Percentiles rank a stretch among this genome's conserved stretches.
Evolutionary conservation across 441 rosid species (phyloP).

Genomic region (Populus trichocarpa): DNA sequence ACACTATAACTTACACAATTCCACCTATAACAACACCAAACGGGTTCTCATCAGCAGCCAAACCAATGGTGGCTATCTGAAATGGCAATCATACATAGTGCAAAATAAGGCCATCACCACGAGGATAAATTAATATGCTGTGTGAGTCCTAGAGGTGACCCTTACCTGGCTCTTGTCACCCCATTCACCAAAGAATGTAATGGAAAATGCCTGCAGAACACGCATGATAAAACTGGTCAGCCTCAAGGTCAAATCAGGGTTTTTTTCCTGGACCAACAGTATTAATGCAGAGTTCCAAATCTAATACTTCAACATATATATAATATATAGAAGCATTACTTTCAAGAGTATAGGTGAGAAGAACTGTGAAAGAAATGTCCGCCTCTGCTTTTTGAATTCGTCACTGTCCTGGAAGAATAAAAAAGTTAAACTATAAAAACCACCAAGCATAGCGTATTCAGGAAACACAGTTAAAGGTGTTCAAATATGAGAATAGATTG

Average conservation of each 20-base stretch:
- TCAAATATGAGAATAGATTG: neutral
- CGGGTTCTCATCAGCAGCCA: constrained; percentile 95
- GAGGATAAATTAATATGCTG: constrained; percentile 5
- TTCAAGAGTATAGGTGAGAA: constrained; percentile 89
- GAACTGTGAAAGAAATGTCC: constrained; percentile 69
- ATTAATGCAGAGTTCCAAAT: constrained; percentile 2
- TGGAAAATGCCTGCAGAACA: constrained; percentile 80
- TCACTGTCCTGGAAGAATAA: constrained; percentile 50
- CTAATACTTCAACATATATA: neutral
- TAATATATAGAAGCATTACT: constrained; percentile 39
- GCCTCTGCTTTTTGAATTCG: constrained; percentile 65
- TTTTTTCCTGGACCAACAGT: neutral
- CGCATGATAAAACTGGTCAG: constrained; percentile 12
- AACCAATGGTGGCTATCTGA: constrained; percentile 92
- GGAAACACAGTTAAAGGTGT: neutral
- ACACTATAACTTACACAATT: constrained; percentile 49
- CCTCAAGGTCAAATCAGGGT: constrained; percentile 24
- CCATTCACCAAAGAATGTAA: constrained; percentile 67
- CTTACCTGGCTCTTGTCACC: constrained; percentile 44
- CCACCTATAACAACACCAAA: constrained; percentile 92
- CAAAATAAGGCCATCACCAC: constrained; percentile 4
- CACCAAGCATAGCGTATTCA: neutral
- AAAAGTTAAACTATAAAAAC: constrained; percentile 5
- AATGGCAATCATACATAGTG: constrained; percentile 15
- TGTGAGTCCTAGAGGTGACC: neutral